A percentile compares a stretch with the other conserved stretches of the same genome.
Evolutionary conservation across 2,329 filamentous ascomycete species (phyloP).

Genomic region (Dactylellina leptospora): DNA sequence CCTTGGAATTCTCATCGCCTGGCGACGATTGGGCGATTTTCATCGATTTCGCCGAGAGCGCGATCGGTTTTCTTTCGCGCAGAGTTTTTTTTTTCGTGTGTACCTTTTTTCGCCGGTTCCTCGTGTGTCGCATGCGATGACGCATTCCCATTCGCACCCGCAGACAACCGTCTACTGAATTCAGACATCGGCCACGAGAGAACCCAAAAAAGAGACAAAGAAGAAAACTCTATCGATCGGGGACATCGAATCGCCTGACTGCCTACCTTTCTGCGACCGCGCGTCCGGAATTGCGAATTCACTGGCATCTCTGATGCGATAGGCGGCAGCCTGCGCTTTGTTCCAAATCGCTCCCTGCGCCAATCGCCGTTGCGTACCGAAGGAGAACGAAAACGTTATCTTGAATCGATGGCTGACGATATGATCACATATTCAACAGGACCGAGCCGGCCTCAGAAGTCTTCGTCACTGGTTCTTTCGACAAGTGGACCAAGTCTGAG

Average conservation of each 20-base stretch:
- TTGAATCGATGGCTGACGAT: constrained; percentile 16
- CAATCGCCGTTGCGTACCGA: neutral
- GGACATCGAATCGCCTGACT: neutral
- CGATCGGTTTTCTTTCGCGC: no score
- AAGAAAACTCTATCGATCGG: neutral
- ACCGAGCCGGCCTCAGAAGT: constrained; percentile 83
- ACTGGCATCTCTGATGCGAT: neutral
- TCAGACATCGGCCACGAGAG: neutral
- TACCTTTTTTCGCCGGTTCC: neutral
- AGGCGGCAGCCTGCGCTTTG: no score
- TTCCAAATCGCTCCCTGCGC: no score
- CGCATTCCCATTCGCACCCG: constrained; percentile 20
- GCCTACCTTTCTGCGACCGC: constrained; percentile 1
- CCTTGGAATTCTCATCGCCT: neutral
- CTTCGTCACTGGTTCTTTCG: constrained; percentile 94
- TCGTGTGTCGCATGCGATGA: constrained; percentile 46
- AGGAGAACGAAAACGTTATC: constrained; percentile 8
- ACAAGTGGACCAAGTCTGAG: constrained; percentile 89
- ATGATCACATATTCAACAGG: constrained; percentile 65
- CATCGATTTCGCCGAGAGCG: no score
- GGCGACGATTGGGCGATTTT: neutral
- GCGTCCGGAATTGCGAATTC: neutral
- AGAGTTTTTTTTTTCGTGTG: constrained; percentile 4
- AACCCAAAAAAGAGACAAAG: neutral
- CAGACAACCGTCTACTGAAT: neutral